Evolutionary conservation across 345 rosid genomes (phyloP).

Genomic region (Hypericum androsaemum): DNA sequence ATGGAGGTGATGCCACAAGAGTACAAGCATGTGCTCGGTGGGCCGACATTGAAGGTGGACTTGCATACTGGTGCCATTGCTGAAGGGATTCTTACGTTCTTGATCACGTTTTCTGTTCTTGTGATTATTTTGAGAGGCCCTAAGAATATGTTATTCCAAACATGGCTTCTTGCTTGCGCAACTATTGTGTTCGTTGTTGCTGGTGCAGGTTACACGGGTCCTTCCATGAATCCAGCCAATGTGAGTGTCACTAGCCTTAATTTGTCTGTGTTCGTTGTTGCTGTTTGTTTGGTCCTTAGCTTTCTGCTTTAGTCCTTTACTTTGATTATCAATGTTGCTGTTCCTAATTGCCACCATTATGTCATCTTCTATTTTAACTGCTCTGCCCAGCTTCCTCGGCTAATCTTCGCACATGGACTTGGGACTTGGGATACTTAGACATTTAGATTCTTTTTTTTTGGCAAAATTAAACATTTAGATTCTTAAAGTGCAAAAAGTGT

Average conservation of each 20-base stretch:
- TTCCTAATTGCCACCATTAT: too few species aligned
- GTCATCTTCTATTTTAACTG: too few species aligned
- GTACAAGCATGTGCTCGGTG: constrained; percentile 62
- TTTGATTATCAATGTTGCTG: too few species aligned
- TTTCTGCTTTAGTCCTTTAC: too few species aligned
- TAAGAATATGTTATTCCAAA: constrained; percentile 31
- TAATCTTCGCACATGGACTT: too few species aligned
- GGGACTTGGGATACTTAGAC: too few species aligned
- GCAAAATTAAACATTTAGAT: too few species aligned
- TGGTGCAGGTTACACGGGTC: constrained; percentile 70
- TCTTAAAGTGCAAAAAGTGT: too few species aligned
- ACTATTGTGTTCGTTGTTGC: constrained; percentile 51
- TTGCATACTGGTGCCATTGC: constrained; percentile 78
- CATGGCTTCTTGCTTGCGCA: constrained; percentile 56
- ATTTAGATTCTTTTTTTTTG: too few species aligned
- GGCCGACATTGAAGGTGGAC: constrained; percentile 60
- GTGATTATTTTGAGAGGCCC: constrained; percentile 73
- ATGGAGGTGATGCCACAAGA: constrained; percentile 64
- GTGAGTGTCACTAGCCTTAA: constrained; percentile 36
- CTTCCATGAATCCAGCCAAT: constrained; percentile 97
- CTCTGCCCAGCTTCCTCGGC: too few species aligned
- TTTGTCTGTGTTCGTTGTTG: too few species aligned
- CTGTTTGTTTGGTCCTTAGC: too few species aligned
- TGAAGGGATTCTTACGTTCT: constrained; percentile 75
- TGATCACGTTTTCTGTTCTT: constrained; percentile 60